Percentiles rank a stretch among this genome's conserved stretches.
phyloP scores from a whole-genome alignment of 2,329 filamentous ascomycete genomes.

The Elsinoe fawcettii region DNA sequence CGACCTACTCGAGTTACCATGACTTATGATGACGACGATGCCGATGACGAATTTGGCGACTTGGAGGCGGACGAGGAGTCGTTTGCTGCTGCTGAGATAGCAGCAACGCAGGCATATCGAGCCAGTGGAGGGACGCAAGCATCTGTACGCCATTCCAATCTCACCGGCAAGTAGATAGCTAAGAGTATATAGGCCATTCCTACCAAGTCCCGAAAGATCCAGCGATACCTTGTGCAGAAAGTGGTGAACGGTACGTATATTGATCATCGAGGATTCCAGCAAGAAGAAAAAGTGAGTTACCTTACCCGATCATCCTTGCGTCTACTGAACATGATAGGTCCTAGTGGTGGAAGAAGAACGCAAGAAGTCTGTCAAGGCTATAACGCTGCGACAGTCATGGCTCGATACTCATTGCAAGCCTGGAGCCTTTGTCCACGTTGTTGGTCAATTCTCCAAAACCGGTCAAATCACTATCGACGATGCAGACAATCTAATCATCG shows the following conservation, averaged over 20 bases:
- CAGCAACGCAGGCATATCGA: constrained; percentile 59
- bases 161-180: constrained; percentile 19
- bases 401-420: constrained; percentile 66
- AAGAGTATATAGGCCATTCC: constrained; percentile 48
- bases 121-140: constrained; percentile 31
- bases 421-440: constrained; percentile 76
- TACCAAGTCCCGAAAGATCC: constrained; percentile 65
- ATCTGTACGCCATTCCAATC: constrained; percentile 47
- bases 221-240: constrained; percentile 75
- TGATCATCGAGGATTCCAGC: constrained; percentile 51
- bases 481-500: constrained; percentile 70
- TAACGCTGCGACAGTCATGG: constrained; percentile 81
- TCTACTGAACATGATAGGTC: constrained; percentile 47
- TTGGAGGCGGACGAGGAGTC: constrained; percentile 65
- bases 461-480: constrained; percentile 80
- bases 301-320: not conserved
- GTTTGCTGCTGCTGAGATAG: constrained; percentile 58
- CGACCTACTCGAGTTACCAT: constrained; percentile 2
- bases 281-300: constrained; percentile 19
- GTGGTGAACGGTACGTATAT: constrained; percentile 62
- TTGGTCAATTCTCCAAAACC: constrained; percentile 62
- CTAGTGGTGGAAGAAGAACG: constrained; percentile 75
- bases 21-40: constrained; percentile 20
- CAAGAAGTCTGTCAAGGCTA: constrained; percentile 55
- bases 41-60: constrained; percentile 66